Base-by-base conservation (phyloP, 192 early-diverging fungal genomes). In the Rhizophagus sp. region DNA sequence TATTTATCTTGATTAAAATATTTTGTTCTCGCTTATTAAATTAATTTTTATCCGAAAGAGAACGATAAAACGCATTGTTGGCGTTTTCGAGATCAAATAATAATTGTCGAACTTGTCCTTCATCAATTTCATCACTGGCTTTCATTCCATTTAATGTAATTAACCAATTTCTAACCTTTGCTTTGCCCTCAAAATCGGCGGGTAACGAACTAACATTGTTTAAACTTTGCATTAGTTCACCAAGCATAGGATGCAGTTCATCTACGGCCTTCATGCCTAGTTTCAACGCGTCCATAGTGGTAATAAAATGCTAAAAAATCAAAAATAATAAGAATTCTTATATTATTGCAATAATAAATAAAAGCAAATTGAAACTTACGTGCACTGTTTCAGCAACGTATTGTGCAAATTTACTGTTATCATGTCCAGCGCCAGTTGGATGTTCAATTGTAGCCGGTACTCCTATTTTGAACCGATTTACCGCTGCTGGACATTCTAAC, bases 381-480 rank as follows among this genome's bases (percentile, higher is more conserved):
- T 84, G 82, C 0, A 91, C 90, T 2, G 91, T 94, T 80, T 98
- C 94, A 0, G 94, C 96, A 24, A 96, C 91, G 67, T 93, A 87
- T 85, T 95, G 94, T n/a, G 91, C 92, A 8, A 90, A 90, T 67
- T 88, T 92, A 1, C 85, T 83, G 2, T 86, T 80, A 73, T 89
- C 82, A 13, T 86, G 80, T 65, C 75, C 64, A 50, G 81, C 78
- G 50, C 80, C 87, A 13, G 89, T 90, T 1, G 91, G 93, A 87
- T 98, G 97, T 82, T 99, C 98, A 47, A 97, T 90, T 0, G 98
- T 99, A 12, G 95, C 94, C 2, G 98, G 98, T 0, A 99, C 96
- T 0, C 98, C 98, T n/a, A 97, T 94, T 82, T 96, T 94, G 74
- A 99, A 85, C 44, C 97, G 87, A 73, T 93, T 92, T 22, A 88